A percentile compares a stretch with the other conserved stretches of the same genome.
Evolutionary conservation across 768 basidiomycete genomes (phyloP).

Genomic region (Rhizopogon vinicolor): DNA sequence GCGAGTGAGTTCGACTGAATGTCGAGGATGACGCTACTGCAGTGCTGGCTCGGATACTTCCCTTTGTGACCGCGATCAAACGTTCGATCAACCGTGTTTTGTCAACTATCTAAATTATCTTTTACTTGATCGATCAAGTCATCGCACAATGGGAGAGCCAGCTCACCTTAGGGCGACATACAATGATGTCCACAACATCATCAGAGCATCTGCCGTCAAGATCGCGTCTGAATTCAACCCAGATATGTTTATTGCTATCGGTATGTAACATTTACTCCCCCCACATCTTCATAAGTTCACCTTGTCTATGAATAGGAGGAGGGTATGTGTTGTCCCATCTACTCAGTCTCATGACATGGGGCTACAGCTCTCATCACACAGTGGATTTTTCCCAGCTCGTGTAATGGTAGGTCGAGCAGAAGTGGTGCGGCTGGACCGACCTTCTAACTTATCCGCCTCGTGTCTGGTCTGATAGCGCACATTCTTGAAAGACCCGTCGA

Average conservation of each 20-base stretch:
- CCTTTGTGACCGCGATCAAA: no score
- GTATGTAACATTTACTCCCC: constrained; percentile 31
- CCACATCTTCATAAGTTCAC: background rate
- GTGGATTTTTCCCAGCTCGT: constrained; percentile 95
- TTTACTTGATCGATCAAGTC: background rate
- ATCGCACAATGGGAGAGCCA: constrained; percentile 32
- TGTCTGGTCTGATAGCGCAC: constrained; percentile 52
- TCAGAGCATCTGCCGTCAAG: constrained; percentile 56
- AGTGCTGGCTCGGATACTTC: no score
- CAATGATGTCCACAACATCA: constrained; percentile 90
- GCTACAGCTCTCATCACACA: constrained; percentile 26
- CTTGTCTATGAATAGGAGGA: constrained; percentile 47
- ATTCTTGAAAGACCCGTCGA: constrained; percentile 68
- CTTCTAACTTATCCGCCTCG: background rate
- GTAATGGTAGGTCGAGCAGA: constrained; percentile 54
- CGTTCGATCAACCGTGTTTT: no score
- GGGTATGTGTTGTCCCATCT: constrained; percentile 51
- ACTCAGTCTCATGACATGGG: constrained; percentile 9
- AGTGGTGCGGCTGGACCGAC: background rate
- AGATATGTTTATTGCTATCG: constrained; percentile 82
- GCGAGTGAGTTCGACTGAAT: no score
- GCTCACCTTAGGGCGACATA: constrained; percentile 76
- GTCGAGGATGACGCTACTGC: no score
- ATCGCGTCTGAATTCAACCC: constrained; percentile 82
- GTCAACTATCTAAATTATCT: background rate